Conservation (phyloP, 169 alveolate species). For the Cryptosporidium ryanae region DNA sequence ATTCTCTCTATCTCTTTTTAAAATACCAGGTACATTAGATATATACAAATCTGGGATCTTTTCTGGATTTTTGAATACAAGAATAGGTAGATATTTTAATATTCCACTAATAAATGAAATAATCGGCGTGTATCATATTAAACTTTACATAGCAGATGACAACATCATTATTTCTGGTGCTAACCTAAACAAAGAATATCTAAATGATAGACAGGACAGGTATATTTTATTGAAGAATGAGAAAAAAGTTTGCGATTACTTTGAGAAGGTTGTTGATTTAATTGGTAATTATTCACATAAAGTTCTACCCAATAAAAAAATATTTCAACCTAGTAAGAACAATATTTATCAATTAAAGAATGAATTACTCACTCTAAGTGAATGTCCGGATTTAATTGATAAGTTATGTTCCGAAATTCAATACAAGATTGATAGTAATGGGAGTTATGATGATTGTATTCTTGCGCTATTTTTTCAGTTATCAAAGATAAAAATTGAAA, state of each 20-base stretch:
- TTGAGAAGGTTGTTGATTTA: constrained; percentile 8
- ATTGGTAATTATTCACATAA: constrained; percentile 27
- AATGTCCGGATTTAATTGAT: not conserved
- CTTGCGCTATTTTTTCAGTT: constrained; percentile 29
- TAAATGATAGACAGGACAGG: constrained; percentile 40
- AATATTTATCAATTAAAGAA: constrained; percentile 12
- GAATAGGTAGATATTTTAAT: not conserved
- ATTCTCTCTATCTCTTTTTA: constrained; percentile 6
- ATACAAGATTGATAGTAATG: not conserved
- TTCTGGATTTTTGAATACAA: not conserved
- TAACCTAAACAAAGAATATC: constrained; percentile 31
- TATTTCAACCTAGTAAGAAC: constrained; percentile 12
- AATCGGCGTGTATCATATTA: constrained; percentile 66
- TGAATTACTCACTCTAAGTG: constrained; percentile 16
- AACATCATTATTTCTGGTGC: constrained; percentile 51
- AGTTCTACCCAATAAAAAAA: not conserved
- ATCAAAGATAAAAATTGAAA: constrained; percentile 20
- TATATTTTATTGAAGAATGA: constrained; percentile 21
- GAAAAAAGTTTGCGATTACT: constrained; percentile 50
- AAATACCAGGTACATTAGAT: constrained; percentile 17
- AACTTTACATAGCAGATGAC: constrained; percentile 49
- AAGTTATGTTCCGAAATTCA: constrained; percentile 12
- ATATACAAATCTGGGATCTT: not conserved
- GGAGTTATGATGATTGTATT: constrained; percentile 11
- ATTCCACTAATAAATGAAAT: constrained; percentile 22